Evolutionary conservation across 768 basidiomycete species (phyloP), one percentile per base, ranked within the genome.

Genomic region (Mycena sanguinolenta): DNA sequence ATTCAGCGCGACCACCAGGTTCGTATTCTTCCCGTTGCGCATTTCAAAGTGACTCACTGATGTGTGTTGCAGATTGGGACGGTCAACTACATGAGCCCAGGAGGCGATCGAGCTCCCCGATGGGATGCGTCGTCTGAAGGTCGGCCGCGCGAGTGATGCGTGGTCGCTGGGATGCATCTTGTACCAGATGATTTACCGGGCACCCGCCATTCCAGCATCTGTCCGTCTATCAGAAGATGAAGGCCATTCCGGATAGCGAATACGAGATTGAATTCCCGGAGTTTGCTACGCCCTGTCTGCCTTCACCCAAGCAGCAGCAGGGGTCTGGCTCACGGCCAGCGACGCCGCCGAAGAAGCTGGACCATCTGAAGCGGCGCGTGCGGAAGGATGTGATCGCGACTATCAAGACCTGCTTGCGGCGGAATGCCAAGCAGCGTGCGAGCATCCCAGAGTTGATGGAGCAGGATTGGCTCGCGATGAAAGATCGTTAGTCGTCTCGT

Each of bases 11-110:
- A 99, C 74, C 94, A 95, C 77, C 96, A 97, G 88, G 95, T 95
- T 75, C 32, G 82, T 46, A 62, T 39, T 49, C 9, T 32, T 27
- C 54, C 57, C 46, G 3, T 32, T 21, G 9, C 4, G 23, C 9
- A 16, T 34, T 34, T 10, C 10, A 46, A 10, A 14, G 34, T 39
- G 65, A 59, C 44, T 67, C 58, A 70, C 38, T 63, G 54, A 64
- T 59, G 4, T 50, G 52, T 27, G 3, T 66, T 75, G 23, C 75
- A 97, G 94, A 92, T 99, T 73, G 97, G 97, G 3, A 97, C 96
- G 1, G 93, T 98, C 42, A 99, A 99, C 77, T 99, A 97, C 79
- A 99, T 99, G 97, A 96, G 95, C 63, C 97, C 97, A 0, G 97
- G 99, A 80, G n/a, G 95, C 97, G 16, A 95, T 99, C 63, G 95